phyloP scores from a whole-genome alignment of 208 protist species.

The Vickermania spadyakhi region DNA sequence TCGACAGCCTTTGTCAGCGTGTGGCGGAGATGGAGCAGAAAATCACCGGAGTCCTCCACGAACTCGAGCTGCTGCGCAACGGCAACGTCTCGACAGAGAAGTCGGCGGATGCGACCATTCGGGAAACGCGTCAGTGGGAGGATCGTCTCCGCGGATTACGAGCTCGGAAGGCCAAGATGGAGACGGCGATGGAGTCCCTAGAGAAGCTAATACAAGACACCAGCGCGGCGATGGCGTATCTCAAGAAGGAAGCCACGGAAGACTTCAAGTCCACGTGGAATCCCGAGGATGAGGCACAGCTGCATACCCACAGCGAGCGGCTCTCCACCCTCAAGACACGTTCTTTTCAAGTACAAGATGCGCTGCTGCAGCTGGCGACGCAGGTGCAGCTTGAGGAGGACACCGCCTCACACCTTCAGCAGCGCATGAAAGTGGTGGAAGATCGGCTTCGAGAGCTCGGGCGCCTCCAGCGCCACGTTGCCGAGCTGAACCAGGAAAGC shows the following conservation, averaged over 20 bases:
- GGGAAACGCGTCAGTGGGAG: slow-evolving; percentile 28
- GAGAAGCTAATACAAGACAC: slow-evolving; percentile 33
- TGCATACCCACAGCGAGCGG: slow-evolving; percentile 49
- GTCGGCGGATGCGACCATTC: slow-evolving; percentile 29
- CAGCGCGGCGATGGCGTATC: slow-evolving; percentile 12
- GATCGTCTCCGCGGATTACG: slow-evolving; percentile 22
- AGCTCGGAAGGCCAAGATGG: slow-evolving; percentile 38
- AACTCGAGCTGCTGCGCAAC: slow-evolving; percentile 51
- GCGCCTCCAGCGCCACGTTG: slow-evolving; percentile 32
- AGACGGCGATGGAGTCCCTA: slow-evolving; percentile 21
- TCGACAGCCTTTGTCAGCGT: slow-evolving; percentile 51
- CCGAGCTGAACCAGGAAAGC: slow-evolving; percentile 24
- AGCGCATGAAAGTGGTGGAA: slow-evolving; percentile 32
- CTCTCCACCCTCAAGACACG: slow-evolving; percentile 22
- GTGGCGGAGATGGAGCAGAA: slow-evolving; percentile 62
- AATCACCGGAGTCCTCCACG: slow-evolving; percentile 70
- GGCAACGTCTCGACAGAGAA: slow-evolving; percentile 35
- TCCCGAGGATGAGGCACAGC: slow-evolving; percentile 42
- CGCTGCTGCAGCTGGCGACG: slow-evolving; percentile 39
- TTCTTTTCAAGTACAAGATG: slow-evolving; percentile 28
- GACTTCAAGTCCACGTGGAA: slow-evolving; percentile 60
- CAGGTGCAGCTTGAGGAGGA: slow-evolving; percentile 69
- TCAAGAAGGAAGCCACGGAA: slow-evolving; percentile 41
- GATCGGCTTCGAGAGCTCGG: slow-evolving; percentile 57
- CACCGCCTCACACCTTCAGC: slow-evolving; percentile 41